Base-by-base conservation (phyloP, 2,329 filamentous ascomycete genomes). In the Xylariales sp. region DNA sequence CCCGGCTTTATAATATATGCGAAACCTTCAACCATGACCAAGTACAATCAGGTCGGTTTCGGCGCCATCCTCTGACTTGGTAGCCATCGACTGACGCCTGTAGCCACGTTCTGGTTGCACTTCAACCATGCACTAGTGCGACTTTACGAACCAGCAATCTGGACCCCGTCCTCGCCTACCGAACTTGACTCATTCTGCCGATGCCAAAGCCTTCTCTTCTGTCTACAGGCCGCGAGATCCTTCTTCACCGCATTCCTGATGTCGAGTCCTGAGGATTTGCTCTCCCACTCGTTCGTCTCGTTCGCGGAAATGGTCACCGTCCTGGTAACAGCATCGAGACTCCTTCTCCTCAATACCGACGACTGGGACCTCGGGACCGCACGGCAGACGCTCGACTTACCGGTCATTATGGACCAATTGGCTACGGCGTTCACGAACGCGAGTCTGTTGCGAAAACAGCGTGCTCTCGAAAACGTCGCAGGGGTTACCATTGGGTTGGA, bases 171-270 rank as follows among this genome's bases (percentile, higher is more conserved):
- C 47, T 9, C 32, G 32, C 8, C 29, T 9, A 15, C 29, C 15
- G 29, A 14, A 7, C 29, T 9, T 7, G 14, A 32, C 14, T 9
- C 29, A 10, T 15, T 32, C 9, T 15, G 14, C 29, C 8, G 15
- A 15, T 32, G 9, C 15, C 55, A 62, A 38, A 61, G 60, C 31
- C 55, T 69, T 37, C 48, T 54, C 8, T 58, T 61, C 43, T 63
- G 64, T 44, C 49, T 69, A 7, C 44, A 57, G 18, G 59, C 64
- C 28, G 57, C 59, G 11, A 52, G 48, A 29, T 51, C 54, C 4
- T 68, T 61, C 42, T 61, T 64, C 20, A 51, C 52, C 16, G 50
- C 58, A 5, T 37, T 64, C 11, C 52, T 62, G 6, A 52, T 52
- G 2, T 47, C 61, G 3, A 51, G 59, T 2, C 40, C 58, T 2